A percentile compares a stretch with the other conserved stretches of the same genome.
These are phyloP conservation scores for Setomelanomma holmii DNA, from an alignment of 2,329 filamentous ascomycete species.

Conservation along the genomic window DNA sequence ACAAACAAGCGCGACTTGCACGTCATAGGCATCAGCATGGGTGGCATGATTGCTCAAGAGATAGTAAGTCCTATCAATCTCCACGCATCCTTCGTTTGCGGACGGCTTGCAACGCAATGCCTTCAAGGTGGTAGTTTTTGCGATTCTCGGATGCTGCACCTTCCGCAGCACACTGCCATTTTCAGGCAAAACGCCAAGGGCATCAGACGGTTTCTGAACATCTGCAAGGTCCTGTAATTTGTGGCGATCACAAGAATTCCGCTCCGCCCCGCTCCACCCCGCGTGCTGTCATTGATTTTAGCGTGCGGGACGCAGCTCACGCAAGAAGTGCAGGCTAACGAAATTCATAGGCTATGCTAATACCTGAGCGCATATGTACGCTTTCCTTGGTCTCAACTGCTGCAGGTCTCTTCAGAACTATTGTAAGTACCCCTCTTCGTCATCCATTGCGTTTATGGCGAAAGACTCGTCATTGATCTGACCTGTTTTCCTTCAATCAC, in stretches of 20 bases:
- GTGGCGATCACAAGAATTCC: constrained; percentile 3
- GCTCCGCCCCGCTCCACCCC: constrained; percentile 33
- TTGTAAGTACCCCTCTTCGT: constrained; percentile 27
- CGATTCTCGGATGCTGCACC: constrained; percentile 28
- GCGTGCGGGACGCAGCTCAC: background rate
- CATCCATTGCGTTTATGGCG: too few species aligned
- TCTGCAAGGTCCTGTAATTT: constrained; percentile 36
- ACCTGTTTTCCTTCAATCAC: too few species aligned
- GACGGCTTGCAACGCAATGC: constrained; percentile 19
- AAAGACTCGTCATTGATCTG: too few species aligned
- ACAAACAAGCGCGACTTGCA: constrained; percentile 65
- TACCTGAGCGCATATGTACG: constrained; percentile 58
- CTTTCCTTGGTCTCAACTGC: constrained; percentile 60
- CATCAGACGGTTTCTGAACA: constrained; percentile 20
- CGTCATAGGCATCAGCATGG: constrained; percentile 81
- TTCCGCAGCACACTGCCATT: constrained; percentile 25
- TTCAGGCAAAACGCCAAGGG: constrained; percentile 9
- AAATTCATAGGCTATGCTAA: constrained; percentile 46
- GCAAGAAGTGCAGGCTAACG: constrained; percentile 2
- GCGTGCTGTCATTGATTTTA: too few species aligned
- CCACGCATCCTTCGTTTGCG: constrained; percentile 3
- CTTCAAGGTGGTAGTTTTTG: background rate
- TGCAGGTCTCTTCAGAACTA: constrained; percentile 56
- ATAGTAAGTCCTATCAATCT: constrained; percentile 55
- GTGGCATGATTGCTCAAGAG: constrained; percentile 93